Percentiles rank a stretch among this genome's conserved stretches.
phyloP scores from a whole-genome alignment of 441 rosid genomes.

The Gossypium schwendimanii region DNA sequence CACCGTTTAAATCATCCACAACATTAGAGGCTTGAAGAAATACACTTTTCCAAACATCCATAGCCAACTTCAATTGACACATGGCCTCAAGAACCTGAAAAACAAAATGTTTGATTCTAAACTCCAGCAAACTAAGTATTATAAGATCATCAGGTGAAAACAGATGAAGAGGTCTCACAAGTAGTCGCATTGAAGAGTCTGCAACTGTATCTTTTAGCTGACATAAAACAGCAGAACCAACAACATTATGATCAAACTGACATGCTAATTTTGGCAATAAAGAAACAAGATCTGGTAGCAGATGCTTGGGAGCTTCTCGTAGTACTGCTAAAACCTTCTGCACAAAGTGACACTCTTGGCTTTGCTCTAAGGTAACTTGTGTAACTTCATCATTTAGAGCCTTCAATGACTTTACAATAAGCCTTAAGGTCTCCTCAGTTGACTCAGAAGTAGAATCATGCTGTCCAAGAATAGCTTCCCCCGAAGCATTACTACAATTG shows the following conservation, averaged over 20 bases:
- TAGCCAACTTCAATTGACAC: conserved; percentile 75
- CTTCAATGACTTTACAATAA: conserved; percentile 83
- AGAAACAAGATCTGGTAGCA: conserved; percentile 72
- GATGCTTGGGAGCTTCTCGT: conserved; percentile 85
- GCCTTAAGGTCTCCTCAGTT: conserved; percentile 84
- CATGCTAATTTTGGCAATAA: conserved; percentile 90
- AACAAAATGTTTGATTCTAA: conserved; percentile 10
- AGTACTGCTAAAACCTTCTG: conserved; percentile 78
- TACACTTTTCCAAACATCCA: conserved; percentile 73
- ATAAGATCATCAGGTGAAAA: background rate
- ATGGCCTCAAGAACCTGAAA: conserved; percentile 76
- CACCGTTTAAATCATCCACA: conserved; percentile 64
- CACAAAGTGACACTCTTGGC: conserved; percentile 79
- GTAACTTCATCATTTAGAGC: conserved; percentile 85
- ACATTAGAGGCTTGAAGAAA: conserved; percentile 63
- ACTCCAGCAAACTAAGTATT: background rate
- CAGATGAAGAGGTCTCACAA: conserved; percentile 52
- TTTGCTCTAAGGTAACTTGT: conserved; percentile 83
- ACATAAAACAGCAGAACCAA: conserved; percentile 76
- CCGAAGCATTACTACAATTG: conserved; percentile 40
- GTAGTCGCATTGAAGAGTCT: conserved; percentile 66
- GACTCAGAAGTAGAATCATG: conserved; percentile 75
- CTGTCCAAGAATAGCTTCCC: conserved; percentile 48
- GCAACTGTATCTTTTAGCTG: conserved; percentile 77
- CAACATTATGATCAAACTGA: conserved; percentile 81